These are phyloP conservation scores for Blastobotrys capitulatus DNA, from an alignment of 1,139 yeast species.

Conservation along the genomic window DNA sequence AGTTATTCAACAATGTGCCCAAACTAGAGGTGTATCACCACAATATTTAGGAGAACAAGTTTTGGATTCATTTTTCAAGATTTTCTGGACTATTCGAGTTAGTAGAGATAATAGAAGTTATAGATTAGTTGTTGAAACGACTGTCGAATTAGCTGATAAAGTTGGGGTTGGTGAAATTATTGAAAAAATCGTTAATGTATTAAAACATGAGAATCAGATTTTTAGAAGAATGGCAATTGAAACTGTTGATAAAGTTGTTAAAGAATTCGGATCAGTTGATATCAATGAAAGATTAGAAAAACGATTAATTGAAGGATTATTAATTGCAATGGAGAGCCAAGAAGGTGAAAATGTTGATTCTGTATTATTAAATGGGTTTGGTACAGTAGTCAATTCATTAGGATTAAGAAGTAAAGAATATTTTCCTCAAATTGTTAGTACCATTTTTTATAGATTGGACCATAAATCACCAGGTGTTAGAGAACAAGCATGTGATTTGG, in stretches of 20 bases:
- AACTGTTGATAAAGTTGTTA: constrained; percentile 49
- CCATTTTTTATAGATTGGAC: constrained; percentile 67
- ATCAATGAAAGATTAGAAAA: constrained; percentile 57
- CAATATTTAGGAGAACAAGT: constrained; percentile 45
- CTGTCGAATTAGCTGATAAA: constrained; percentile 59
- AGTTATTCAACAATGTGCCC: constrained; percentile 54
- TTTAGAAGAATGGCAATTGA: constrained; percentile 76
- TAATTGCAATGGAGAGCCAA: constrained; percentile 84
- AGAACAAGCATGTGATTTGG: constrained; percentile 80
- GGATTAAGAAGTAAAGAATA: constrained; percentile 71
- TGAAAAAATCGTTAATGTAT: constrained; percentile 48
- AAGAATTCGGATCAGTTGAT: constrained; percentile 45
- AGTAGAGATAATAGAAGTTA: constrained; percentile 48
- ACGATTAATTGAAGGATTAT: constrained; percentile 69
- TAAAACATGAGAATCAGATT: constrained; percentile 81
- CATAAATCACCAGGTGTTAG: constrained; percentile 70
- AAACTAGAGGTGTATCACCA: constrained; percentile 48
- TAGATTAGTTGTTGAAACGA: constrained; percentile 66
- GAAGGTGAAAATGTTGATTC: constrained; percentile 58
- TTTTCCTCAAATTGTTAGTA: constrained; percentile 66
- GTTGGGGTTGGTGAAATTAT: constrained; percentile 62
- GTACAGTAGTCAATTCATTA: constrained; percentile 59
- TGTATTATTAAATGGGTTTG: constrained; percentile 58
- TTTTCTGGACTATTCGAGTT: constrained; percentile 62
- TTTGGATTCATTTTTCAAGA: constrained; percentile 57